Conservation (phyloP, 148 eudicot species). For the Rhododendron henanense region DNA sequence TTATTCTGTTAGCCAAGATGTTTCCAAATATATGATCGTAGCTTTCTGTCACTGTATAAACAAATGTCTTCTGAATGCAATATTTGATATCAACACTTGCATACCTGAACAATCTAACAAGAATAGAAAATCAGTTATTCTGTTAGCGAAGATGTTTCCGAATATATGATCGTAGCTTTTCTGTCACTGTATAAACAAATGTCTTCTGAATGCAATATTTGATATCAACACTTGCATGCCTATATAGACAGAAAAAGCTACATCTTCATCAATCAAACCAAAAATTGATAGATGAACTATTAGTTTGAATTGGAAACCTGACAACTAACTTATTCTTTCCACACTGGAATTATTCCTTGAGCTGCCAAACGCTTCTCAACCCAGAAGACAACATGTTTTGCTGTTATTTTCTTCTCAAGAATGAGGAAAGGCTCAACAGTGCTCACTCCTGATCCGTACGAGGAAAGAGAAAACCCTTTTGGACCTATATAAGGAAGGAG, state of each 20-base stretch:
- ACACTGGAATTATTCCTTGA: constrained; percentile 87
- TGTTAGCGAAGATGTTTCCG: not conserved
- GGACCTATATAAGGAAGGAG: constrained; percentile 43
- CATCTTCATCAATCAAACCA: constrained; percentile 1
- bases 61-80: not conserved
- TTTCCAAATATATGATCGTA: not conserved
- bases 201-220: not conserved
- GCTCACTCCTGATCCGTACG: constrained; percentile 66
- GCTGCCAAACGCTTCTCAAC: constrained; percentile 93
- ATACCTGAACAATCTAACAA: not conserved
- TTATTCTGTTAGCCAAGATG: not conserved
- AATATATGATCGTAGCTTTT: not conserved
- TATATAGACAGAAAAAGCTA: not conserved
- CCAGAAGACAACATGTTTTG: constrained; percentile 82
- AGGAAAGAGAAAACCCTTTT: constrained; percentile 67
- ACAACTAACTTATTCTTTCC: constrained; percentile 34
- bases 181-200: not conserved
- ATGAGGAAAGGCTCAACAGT: constrained; percentile 87
- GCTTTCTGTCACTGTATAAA: not conserved
- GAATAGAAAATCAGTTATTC: not conserved
- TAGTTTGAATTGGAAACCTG: constrained; percentile 2
- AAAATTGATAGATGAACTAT: constrained; percentile 10
- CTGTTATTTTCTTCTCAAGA: constrained; percentile 74
- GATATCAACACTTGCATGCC: constrained; percentile 11
- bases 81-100: constrained; percentile 12